These are phyloP conservation scores for Phytophthora multivora DNA, from an alignment of 352 stramenopile genomes.

Conservation along the genomic window DNA sequence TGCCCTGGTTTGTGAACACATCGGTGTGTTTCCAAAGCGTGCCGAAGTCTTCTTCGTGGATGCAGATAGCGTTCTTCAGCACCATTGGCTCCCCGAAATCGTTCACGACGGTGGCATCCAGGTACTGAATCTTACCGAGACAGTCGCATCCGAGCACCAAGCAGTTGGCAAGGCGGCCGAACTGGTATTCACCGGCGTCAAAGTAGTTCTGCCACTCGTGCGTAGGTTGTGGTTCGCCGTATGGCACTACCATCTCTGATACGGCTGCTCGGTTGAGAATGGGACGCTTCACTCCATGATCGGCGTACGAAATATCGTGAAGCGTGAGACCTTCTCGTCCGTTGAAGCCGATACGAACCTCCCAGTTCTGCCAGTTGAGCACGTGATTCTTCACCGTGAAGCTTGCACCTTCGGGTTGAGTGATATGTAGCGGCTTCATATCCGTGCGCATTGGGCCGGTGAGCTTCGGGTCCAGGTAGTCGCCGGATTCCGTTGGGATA, in stretches of 20 bases:
- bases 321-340: constrained; percentile 79
- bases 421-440: constrained; percentile 66
- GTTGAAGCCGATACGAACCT: constrained; percentile 80
- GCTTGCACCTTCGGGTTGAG: constrained; percentile 70
- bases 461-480: constrained; percentile 35
- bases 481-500: constrained; percentile 31
- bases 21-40: constrained; percentile 81
- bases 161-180: constrained; percentile 71
- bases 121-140: constrained; percentile 84
- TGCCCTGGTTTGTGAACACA: constrained; percentile 17
- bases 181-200: constrained; percentile 79
- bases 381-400: constrained; percentile 66
- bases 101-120: constrained; percentile 72
- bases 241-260: constrained; percentile 88
- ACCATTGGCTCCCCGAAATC: constrained; percentile 51
- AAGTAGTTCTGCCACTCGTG: constrained; percentile 85
- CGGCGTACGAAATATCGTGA: constrained; percentile 65
- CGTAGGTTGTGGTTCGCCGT: constrained; percentile 68
- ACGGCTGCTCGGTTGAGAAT: constrained; percentile 68
- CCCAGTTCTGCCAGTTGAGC: constrained; percentile 83
- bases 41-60: constrained; percentile 85
- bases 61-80: constrained; percentile 77
- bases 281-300: constrained; percentile 35
- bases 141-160: constrained; percentile 83
- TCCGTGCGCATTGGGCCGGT: constrained; percentile 37